Evolutionary conservation across 345 rosid species (phyloP).

Genomic region (Bruguiera parviflora): DNA sequence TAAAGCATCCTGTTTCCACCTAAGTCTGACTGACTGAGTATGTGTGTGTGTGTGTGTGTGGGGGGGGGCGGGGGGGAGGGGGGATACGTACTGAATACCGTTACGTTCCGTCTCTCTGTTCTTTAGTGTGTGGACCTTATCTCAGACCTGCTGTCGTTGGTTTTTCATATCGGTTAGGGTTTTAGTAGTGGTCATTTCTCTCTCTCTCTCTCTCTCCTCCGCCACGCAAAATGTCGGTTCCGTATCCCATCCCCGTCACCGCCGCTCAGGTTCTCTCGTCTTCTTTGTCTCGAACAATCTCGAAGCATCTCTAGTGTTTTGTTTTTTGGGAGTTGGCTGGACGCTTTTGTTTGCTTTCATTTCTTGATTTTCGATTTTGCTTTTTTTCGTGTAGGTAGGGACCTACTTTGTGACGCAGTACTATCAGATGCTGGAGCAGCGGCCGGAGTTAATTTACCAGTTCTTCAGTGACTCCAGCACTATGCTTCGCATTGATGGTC

Average conservation of each 20-base stretch:
- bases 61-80: too few relatives aligned
- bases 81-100: too few relatives aligned
- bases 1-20: too few relatives aligned
- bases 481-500: constrained; percentile 48
- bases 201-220: too few relatives aligned
- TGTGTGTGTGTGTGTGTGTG: too few relatives aligned
- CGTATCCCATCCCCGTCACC: constrained; percentile 40
- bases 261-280: constrained; percentile 42
- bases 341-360: not conserved
- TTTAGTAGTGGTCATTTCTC: not conserved
- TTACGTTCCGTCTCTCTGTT: too few relatives aligned
- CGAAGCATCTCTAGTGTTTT: not conserved
- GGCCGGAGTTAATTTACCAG: constrained; percentile 42
- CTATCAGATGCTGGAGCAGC: constrained; percentile 41
- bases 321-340: too few relatives aligned
- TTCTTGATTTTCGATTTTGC: not conserved
- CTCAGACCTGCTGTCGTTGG: not conserved
- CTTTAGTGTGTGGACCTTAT: too few relatives aligned
- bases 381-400: constrained; percentile 34
- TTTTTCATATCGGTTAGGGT: constrained; percentile 19
- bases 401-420: constrained; percentile 52
- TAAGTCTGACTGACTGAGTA: too few relatives aligned
- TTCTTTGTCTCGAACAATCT: not conserved
- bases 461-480: constrained; percentile 47
- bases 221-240: constrained; percentile 30